Evolutionary conservation across 2,329 filamentous ascomycete species (phyloP).

Genomic region (Fusarium newnesense): DNA sequence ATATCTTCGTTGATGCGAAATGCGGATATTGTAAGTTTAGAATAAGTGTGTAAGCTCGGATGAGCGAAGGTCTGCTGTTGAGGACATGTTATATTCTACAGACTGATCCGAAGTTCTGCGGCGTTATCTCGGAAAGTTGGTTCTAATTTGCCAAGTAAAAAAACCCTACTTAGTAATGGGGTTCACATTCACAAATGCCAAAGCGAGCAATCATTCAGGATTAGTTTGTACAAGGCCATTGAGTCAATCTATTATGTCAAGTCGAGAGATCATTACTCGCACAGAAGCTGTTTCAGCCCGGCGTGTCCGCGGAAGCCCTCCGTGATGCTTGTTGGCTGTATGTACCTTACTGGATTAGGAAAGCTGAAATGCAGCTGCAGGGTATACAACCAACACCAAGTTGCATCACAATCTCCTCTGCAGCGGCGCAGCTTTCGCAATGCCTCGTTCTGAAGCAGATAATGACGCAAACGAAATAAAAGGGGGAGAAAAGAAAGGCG

Average conservation of each 20-base stretch:
- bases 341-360: neutral
- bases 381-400: neutral
- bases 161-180: neutral
- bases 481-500: neutral
- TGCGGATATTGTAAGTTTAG: too few relatives aligned
- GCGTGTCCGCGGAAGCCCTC: neutral
- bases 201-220: neutral
- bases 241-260: neutral
- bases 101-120: too few relatives aligned
- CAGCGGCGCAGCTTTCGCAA: neutral
- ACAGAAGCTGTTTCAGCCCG: neutral
- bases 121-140: neutral
- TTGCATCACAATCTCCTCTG: neutral
- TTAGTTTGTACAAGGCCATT: neutral
- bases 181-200: neutral
- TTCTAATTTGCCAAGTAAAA: neutral
- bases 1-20: too few relatives aligned
- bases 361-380: neutral
- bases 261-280: neutral
- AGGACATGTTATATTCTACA: too few relatives aligned
- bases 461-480: neutral
- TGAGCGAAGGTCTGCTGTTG: too few relatives aligned
- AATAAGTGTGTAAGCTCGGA: too few relatives aligned
- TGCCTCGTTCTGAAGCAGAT: neutral
- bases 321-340: neutral